These are phyloP conservation scores for Globisporangium solare DNA, from an alignment of 352 stramenopile genomes.

Conservation along the genomic window DNA sequence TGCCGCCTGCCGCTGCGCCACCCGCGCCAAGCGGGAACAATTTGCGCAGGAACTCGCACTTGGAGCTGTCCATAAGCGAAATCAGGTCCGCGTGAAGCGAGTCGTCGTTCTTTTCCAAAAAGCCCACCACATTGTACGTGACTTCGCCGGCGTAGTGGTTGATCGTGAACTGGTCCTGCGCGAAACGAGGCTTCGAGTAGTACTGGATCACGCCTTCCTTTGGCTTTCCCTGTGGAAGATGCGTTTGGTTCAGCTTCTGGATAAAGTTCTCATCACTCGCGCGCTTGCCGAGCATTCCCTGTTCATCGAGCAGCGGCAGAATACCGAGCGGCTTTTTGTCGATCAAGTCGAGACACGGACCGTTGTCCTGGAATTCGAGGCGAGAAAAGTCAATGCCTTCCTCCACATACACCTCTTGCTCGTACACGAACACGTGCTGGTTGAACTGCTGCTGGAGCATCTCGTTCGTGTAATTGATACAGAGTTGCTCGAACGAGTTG, in stretches of 20 bases:
- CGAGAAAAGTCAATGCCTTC: constrained; percentile 93
- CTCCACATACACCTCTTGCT: constrained; percentile 96
- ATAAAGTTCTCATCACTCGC: constrained; percentile 91
- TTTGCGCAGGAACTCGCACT: constrained; percentile 72
- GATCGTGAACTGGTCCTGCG: constrained; percentile 94
- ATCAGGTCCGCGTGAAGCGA: constrained; percentile 91
- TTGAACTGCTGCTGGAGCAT: constrained; percentile 95
- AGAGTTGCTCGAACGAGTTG: constrained; percentile 95
- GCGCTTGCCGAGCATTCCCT: constrained; percentile 90
- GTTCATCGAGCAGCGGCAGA: constrained; percentile 94
- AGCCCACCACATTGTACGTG: constrained; percentile 94
- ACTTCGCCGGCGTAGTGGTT: constrained; percentile 96
- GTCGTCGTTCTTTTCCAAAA: constrained; percentile 98
- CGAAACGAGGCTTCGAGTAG: constrained; percentile 83
- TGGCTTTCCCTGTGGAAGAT: constrained; percentile 74
- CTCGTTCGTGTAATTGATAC: constrained; percentile 96
- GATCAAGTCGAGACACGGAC: constrained; percentile 90
- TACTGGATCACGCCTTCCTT: constrained; percentile 74
- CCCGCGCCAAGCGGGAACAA: constrained; percentile 60
- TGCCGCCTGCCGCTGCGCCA: constrained; percentile 28
- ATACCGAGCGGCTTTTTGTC: constrained; percentile 92
- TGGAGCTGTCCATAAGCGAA: constrained; percentile 83
- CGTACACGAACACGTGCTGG: constrained; percentile 96
- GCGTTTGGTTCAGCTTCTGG: constrained; percentile 89
- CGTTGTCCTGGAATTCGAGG: constrained; percentile 92